Base-by-base conservation (phyloP, 768 basidiomycete genomes). In the Lactarius akahatsu region DNA sequence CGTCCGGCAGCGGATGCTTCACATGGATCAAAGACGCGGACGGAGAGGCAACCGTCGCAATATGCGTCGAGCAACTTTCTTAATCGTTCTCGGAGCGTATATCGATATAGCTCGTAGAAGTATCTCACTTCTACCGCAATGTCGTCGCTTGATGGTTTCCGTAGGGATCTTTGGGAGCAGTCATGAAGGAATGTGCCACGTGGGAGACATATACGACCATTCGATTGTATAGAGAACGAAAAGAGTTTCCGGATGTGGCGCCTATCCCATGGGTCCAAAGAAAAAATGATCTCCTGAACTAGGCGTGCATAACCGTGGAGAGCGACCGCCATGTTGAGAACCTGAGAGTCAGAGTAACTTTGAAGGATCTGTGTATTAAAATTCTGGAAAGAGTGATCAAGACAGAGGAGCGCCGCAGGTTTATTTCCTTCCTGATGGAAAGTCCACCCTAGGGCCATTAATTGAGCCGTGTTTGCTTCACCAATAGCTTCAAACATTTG, bases 21-120 rank as follows among this genome's bases (percentile, higher is more conserved):
- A 38, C 69, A 70, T 9, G 69, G 69, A 38, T 69, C 67, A 20
- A 69, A 69, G 16, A 58, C 50, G 36, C 43, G 60, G 36, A 68
- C 50, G 3, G 16, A 6, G 1, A 62, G 58, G 47, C 59, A 70
- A 10, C 18, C 23, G n/a, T 59, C 32, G 57, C 47, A 45, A 30
- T 69, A 64, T 13, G 10, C 18, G 16, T 62, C 45, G 20, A 70
- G 61, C 41, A 16, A 38, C 8, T 52, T 57, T 16, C 38, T 57
- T n/a, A 70, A 9, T 40, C 69, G 68, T 28, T n/a, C 18, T 34
- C 40, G 43, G 26, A 70, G 58, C 3, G 50, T 8, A 6, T 11
- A 23, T 30, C 20, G 60, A 41, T 64, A 69, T 3, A 65, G 36
- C 0, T 62, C 9, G 11, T 62, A 36, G 28, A 70, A 69, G 28